These are phyloP conservation scores for Anisodus tanguticus DNA, from an alignment of 257 asterid species.

Conservation along the genomic window DNA sequence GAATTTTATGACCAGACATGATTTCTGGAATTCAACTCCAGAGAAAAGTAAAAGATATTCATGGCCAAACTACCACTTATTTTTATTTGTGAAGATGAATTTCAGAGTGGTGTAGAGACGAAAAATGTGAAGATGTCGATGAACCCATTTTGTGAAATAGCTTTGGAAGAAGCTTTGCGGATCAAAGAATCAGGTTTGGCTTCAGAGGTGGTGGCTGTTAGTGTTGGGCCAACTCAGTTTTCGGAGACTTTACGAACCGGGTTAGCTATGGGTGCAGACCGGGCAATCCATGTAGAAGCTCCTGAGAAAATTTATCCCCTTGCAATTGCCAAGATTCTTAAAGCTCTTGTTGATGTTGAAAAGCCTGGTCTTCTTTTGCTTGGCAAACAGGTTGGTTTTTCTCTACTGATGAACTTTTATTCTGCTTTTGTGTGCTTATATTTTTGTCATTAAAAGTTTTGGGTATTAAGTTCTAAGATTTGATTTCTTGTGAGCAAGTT, in stretches of 20 bases:
- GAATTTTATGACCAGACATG: too few species aligned
- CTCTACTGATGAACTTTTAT: constrained; percentile 42
- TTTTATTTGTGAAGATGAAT: too few species aligned
- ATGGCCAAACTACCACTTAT: too few species aligned
- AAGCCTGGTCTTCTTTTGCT: constrained; percentile 82
- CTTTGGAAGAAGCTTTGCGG: constrained; percentile 86
- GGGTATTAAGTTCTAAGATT: background rate
- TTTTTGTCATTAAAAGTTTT: background rate
- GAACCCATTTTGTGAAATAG: constrained; percentile 98
- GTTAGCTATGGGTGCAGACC: constrained; percentile 99
- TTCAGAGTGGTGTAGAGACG: constrained; percentile 94
- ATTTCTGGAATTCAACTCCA: too few species aligned
- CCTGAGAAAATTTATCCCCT: constrained; percentile 73
- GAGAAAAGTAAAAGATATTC: too few species aligned
- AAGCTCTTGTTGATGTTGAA: constrained; percentile 78
- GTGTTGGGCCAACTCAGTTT: constrained; percentile 79
- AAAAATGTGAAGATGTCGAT: constrained; percentile 94
- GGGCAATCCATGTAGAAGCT: constrained; percentile 85
- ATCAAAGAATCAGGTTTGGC: constrained; percentile 87
- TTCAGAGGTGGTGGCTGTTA: constrained; percentile 87
- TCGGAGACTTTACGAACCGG: constrained; percentile 89
- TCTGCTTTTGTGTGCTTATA: background rate
- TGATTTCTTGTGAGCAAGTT: background rate
- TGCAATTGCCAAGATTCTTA: constrained; percentile 85
- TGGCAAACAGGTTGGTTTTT: constrained; percentile 76